Base-by-base conservation (phyloP, 306 rosid species). In the Carpinus fangiana region DNA sequence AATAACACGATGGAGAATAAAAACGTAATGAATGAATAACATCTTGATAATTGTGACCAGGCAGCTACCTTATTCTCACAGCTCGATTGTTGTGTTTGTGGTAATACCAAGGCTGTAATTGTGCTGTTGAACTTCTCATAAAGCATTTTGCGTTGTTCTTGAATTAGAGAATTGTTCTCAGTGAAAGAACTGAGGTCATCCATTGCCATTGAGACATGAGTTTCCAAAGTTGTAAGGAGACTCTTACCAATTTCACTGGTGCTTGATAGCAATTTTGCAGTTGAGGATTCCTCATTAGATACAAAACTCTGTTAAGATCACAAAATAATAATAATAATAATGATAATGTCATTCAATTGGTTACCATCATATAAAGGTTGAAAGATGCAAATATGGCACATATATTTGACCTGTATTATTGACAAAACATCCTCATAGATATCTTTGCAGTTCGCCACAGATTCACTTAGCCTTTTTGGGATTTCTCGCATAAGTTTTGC, bases 11-110 rank as follows among this genome's bases (percentile, higher is more conserved):
- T 79, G 74, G 51, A 80, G 73, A 90, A 80, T 79, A 89, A 74
- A 80, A 84, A 73, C 66, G 86, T 73, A 84, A 87, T 68, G 72
- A 90, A 81, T 65, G 90, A 84, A 69, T 78, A 83, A 82, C 82
- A 84, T 87, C 87, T 88, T 78, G 86, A 82, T 72, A 84, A 56
- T 77, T 68, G 86, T 85, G 90, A 79, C 85, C 85, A 83, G 88
- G 84, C 89, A 81, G 87, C 90, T 91, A 94, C 98, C 98, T 94
- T 88, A 76, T 69, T 77, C 79, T 83, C 87, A 78, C 85, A 70
- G 87, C 79, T 69, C 90, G 88, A 76, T 74, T 28, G 71, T 47
- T 84, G 28, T 77, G 85, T 71, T 78, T 87, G 89, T 50, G 95
- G 86, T 76, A 72, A 83, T 82, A 81, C 82, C 81, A 90, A 62